These are phyloP conservation scores for Moesziomyces sp. DNA, from an alignment of 1,284 basidiomycete species.

Conservation along the genomic window DNA sequence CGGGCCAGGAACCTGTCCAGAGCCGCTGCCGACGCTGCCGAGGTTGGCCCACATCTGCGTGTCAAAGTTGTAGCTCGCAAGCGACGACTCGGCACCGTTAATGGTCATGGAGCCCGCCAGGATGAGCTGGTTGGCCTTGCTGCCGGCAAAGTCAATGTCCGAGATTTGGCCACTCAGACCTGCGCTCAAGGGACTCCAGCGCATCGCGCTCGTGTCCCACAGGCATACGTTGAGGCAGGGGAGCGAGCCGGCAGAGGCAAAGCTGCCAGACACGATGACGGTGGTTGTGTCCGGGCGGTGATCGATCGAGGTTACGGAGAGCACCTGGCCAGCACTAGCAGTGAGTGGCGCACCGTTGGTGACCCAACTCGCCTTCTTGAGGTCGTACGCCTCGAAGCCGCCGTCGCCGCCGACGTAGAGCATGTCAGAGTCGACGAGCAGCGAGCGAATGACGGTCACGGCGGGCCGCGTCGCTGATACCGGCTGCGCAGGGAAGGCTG, in stretches of 20 bases:
- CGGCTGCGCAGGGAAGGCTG: constrained; percentile 71
- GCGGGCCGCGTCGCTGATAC: constrained; percentile 3
- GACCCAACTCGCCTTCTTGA: constrained; percentile 51
- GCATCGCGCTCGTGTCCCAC: constrained; percentile 76
- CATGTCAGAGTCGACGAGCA: constrained; percentile 56
- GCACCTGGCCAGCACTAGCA: constrained; percentile 63
- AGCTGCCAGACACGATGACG: constrained; percentile 86
- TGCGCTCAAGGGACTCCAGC: constrained; percentile 84
- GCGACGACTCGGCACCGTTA: constrained; percentile 75
- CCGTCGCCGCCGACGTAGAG: constrained; percentile 63
- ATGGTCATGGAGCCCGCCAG: constrained; percentile 78
- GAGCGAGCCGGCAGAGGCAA: constrained; percentile 80
- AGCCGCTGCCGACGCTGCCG: constrained; percentile 76
- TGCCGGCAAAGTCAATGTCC: constrained; percentile 77
- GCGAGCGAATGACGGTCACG: constrained; percentile 73
- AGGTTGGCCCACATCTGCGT: constrained; percentile 74
- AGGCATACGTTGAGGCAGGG: constrained; percentile 83
- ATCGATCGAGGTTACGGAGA: constrained; percentile 80
- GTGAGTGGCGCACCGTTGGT: constrained; percentile 48
- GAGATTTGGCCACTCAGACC: constrained; percentile 85
- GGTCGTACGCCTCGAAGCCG: constrained; percentile 57
- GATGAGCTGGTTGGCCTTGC: constrained; percentile 58
- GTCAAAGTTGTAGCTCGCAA: constrained; percentile 77
- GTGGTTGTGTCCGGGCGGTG: constrained; percentile 75
- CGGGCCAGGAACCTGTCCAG: constrained; percentile 80